Percentiles rank a stretch among this genome's conserved stretches.
Evolutionary conservation across 2,329 filamentous ascomycete genomes (phyloP).

Genomic region (Boeremia exigua): DNA sequence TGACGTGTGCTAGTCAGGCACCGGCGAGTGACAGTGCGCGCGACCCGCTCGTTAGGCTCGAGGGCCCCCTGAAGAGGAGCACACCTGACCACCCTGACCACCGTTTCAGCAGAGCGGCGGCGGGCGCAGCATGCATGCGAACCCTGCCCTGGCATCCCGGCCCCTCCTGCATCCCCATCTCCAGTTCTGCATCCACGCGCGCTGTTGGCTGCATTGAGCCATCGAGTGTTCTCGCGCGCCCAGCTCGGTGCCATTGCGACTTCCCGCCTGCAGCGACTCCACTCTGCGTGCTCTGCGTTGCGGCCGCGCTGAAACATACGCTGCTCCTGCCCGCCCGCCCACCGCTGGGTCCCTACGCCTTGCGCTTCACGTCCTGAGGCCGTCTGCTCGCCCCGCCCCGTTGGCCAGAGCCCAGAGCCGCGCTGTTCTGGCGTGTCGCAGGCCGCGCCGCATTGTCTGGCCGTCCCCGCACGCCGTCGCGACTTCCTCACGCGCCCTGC

Average conservation of each 20-base stretch:
- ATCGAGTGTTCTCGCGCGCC: too few species aligned
- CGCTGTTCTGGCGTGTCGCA: slow-evolving; percentile 39
- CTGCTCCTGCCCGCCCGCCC: slow-evolving; percentile 29
- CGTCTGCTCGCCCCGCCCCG: slow-evolving; percentile 11
- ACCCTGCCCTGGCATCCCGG: slow-evolving; percentile 15
- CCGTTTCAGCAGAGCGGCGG: slow-evolving; percentile 21
- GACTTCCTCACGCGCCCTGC: slow-evolving; percentile 26
- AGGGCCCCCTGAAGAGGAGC: slow-evolving; percentile 3
- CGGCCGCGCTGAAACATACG: slow-evolving; percentile 27
- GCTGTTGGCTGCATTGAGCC: slow-evolving; percentile 7
- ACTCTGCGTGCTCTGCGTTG: slow-evolving; percentile 8
- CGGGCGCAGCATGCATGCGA: slow-evolving; percentile 17
- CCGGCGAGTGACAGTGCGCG: slow-evolving; percentile 8
- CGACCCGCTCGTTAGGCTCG: slow-evolving; percentile 5
- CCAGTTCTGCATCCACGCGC: not conserved
- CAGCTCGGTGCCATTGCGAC: slow-evolving; percentile 4
- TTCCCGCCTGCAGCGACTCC: slow-evolving; percentile 12
- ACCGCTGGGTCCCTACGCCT: slow-evolving; percentile 23
- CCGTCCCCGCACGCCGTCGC: slow-evolving; percentile 25
- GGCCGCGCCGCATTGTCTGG: slow-evolving; percentile 21
- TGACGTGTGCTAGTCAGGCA: slow-evolving; percentile 20
- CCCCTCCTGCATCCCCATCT: slow-evolving; percentile 10
- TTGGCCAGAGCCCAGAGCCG: slow-evolving; percentile 14
- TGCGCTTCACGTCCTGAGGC: slow-evolving; percentile 18
- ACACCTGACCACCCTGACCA: slow-evolving; percentile 12